Evolutionary conservation across 2,329 filamentous ascomycete species (phyloP), one percentile per base, ranked within the genome.

Genomic region (Sclerotinia borealis): DNA sequence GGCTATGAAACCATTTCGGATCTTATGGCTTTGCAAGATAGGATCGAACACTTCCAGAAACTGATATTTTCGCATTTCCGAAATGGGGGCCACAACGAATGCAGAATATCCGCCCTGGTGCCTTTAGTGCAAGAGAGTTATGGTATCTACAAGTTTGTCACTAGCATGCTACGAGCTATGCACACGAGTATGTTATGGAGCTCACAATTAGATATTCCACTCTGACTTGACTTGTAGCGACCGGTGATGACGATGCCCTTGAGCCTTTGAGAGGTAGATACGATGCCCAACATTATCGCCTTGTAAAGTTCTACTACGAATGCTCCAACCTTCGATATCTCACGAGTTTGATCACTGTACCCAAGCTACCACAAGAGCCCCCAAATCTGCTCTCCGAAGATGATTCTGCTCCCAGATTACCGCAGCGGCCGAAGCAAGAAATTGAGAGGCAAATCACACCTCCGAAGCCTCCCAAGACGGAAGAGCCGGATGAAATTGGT

Each of bases 81-180:
- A 65, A 86, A 88, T 68, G 90, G 93, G 31, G 88, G 90, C 54
- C 96, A 96, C 78, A 99, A 98, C 73, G 95, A 99, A 76, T 98
- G 93, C 76, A 85, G 93, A 66, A 99, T 99, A 72, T 96, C 93
- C 17, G 91, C 95, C 1, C 79, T 99, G 60, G 93, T 98, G 27
- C 92, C 93, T 2, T 80, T 99, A 49, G 95, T 99, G 3, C 92
- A 96, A 75, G 95, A 99, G 80, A 98, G 92, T 75, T 99, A 98
- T 77, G 95, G 95, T 54, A 98, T 99, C 70, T 99, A 99, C 82
- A 98, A 98, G 78, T 99, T 99, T 76, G 93, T 97, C 68, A 99
- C 95, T 0, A 99, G 95, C 88, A 99, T 99, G 95, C 79, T 99
- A 66, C 86, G 95, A 63, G 95, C 95, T 19, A 97, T 99, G 93